Base-by-base conservation (phyloP, 495 filamentous ascomycete species). In the Lasiosphaeria hispida region DNA sequence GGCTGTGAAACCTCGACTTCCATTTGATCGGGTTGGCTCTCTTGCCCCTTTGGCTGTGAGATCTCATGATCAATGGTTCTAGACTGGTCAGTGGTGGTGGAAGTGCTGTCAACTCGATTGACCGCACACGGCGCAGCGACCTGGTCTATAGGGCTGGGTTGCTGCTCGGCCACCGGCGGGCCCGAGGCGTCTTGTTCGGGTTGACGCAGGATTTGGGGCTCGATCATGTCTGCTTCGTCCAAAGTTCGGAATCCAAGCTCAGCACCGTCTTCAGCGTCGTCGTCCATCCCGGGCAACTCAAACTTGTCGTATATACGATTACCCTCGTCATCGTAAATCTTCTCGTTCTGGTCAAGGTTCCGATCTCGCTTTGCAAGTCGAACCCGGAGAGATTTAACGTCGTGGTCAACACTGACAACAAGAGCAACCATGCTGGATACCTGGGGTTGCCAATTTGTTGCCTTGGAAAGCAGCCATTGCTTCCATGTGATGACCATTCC, bases 401-500 rank as follows among this genome's bases (percentile, higher is more conserved):
- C 18, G 3, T 82, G 82, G 13, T 80, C 69, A 13, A 77, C 63
- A 8, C 67, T 65, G 17, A 78, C 72, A 4, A 96, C 74, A 23
- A 85, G 72, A 3, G 87, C 90, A 0, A 88, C 88, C 11, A 84
- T 77, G 63, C 85, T 86, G 2, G 78, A 80, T 40, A 95, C 75
- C 53, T 78, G 80, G 0, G 93, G 93, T 53, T 89, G 80, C 87
- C 90, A 96, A 23, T 83, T 87, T 8, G 87, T 90, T 10, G 77
- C 83, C 55, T 83, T 85, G 34, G 88, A 91, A 65, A 92, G 81
- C 30, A 85, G 79, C 53, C 90, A 77, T 54, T 90, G 81, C 62
- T 87, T 90, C 81, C 89, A 98, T 2, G 87, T 85, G 59, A 98
- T 84, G 37, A 92, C 76, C 67, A 87, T 84, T 10, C 87, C 89